Evolutionary conservation across 768 basidiomycete species (phyloP), one percentile per base, ranked within the genome.

Genomic region (Coprinopsis strossmayeri): DNA sequence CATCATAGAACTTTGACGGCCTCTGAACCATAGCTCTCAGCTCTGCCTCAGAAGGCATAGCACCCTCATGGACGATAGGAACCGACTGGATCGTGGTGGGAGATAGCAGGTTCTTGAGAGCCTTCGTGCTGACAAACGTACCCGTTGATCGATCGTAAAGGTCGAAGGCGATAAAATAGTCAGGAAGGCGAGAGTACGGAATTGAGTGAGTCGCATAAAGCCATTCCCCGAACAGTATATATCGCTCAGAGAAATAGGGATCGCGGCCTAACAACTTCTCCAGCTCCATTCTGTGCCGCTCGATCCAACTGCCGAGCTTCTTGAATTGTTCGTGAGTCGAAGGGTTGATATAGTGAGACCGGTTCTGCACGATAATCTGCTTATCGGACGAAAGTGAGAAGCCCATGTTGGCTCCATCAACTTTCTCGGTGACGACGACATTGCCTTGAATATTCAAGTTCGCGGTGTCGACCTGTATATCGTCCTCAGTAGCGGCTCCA

Each of bases 381-480:
- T 72, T 60, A 52, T 75, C 72, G 3, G 68, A 55, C 1, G 75
- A 76, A 20, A 82, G 68, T 17, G 78, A 79, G 59, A 82, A 76
- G 4, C 79, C 82, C 75, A 82, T 76, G 59, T 84, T 82, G 34
- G 81, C 79, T 2, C 82, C 82, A 61, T 82, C 81, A 42, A 82
- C 68, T 56, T 84, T 82, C 56, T 84, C 82, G 2, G 79, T 80
- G 58, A 82, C 71, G 30, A 78, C 64, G 43, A 76, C 68, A 47
- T 65, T 60, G 5, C 64, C 66, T 26, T 51, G 34, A 7, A 52
- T 20, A 1, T 44, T 27, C 52, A 56, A 43, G 55, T 45, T 24
- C 11, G 55, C 43, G 12, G 61, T 42, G 32, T 69, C 61, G 4
- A 59, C 47, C 2, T 73, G 59, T n/a, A 79, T 58, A 53, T 84